A percentile compares a stretch with the other conserved stretches of the same genome.
Evolutionary conservation across 805 yeast species (phyloP).

Genomic region (Ogataea siamensis): DNA sequence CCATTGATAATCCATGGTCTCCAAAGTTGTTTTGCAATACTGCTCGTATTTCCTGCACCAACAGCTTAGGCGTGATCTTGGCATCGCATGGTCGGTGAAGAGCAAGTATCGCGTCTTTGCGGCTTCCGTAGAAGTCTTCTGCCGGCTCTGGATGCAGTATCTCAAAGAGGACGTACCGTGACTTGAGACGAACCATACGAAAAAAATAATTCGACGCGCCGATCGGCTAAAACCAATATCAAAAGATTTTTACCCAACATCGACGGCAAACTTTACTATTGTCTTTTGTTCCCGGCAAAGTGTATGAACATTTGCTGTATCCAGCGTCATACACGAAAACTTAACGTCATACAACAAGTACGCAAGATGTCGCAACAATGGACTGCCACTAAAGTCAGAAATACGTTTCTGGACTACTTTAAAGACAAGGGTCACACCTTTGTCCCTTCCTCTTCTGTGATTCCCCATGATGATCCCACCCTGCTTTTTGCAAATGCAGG

Average conservation of each 20-base stretch:
- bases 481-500: conserved; percentile 97
- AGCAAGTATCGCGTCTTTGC: conserved; percentile 40
- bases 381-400: conserved; percentile 59
- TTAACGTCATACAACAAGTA: conserved; percentile 2
- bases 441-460: conserved; percentile 90
- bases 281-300: conserved; percentile 9
- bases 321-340: conserved; percentile 11
- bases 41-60: conserved; percentile 53
- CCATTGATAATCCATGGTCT: conserved; percentile 66
- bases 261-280: conserved; percentile 13
- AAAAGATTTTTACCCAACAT: conserved; percentile 3
- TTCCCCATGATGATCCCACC: conserved; percentile 98
- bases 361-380: conserved; percentile 33
- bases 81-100: conserved; percentile 53
- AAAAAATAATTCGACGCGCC: conserved; percentile 12
- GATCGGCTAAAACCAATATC: conserved; percentile 9
- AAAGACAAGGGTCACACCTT: conserved; percentile 66
- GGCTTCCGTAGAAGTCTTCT: conserved; percentile 21
- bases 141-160: conserved; percentile 57
- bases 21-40: conserved; percentile 69
- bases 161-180: conserved; percentile 81
- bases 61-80: conserved; percentile 44
- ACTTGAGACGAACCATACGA: conserved; percentile 84
- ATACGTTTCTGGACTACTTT: conserved; percentile 83
- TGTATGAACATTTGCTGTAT: conserved; percentile 12